Evolutionary conservation across 331 rosid species (phyloP).

Genomic region (Telfairia occidentalis): DNA sequence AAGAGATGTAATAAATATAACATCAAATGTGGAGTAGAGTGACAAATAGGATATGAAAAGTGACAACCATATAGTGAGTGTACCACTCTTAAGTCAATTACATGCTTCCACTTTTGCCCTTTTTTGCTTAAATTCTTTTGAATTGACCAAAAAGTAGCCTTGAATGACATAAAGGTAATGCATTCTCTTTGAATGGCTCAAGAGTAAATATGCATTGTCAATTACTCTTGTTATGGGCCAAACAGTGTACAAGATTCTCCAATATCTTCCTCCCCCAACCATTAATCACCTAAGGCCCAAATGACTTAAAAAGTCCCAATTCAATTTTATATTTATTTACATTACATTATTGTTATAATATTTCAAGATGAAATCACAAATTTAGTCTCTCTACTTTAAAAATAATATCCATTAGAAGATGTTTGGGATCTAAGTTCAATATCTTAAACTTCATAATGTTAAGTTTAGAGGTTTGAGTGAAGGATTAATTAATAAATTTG

Average conservation of each 20-base stretch:
- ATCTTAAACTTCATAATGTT: no score
- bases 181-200: constrained; percentile 5
- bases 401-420: no score
- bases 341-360: no score
- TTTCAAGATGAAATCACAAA: no score
- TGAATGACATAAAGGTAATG: neutral
- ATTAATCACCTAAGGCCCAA: neutral
- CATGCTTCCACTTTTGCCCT: neutral
- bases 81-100: neutral
- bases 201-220: neutral
- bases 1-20: no score
- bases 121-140: neutral
- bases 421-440: no score
- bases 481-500: no score
- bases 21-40: no score
- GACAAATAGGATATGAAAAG: no score
- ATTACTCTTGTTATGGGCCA: neutral
- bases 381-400: no score
- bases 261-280: neutral
- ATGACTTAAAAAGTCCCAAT: neutral
- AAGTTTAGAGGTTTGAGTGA: no score
- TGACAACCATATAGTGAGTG: neutral
- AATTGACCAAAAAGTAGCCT: neutral
- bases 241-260: neutral
- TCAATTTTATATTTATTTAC: neutral